A percentile compares a stretch with the other conserved stretches of the same genome.
phyloP scores from a whole-genome alignment of 257 asterid species.

The Haberlea rhodopensis region DNA sequence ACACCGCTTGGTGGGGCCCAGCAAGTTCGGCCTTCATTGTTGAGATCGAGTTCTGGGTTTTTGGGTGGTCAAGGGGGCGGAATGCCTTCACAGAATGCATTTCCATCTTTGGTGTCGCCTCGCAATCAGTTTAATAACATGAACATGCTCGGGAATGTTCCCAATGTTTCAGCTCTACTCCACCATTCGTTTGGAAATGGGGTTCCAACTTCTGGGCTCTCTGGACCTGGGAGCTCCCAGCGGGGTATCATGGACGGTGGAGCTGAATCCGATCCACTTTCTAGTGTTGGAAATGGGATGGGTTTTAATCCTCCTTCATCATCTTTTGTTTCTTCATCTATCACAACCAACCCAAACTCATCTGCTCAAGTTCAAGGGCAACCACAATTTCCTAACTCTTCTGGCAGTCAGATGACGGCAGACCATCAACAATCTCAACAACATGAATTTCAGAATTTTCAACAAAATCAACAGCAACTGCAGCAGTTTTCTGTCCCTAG shows the following conservation, averaged over 20 bases:
- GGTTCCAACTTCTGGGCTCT: conserved; percentile 53
- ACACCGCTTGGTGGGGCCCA: conserved; percentile 66
- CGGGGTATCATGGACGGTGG: conserved; percentile 61
- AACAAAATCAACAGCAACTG: conserved; percentile 59
- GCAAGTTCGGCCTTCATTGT: conserved; percentile 53
- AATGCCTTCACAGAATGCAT: conserved; percentile 59
- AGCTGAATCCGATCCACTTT: conserved; percentile 60
- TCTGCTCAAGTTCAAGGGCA: conserved; percentile 71
- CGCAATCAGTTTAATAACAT: conserved; percentile 59
- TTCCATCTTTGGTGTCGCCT: conserved; percentile 66
- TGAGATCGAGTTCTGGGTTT: conserved; percentile 72
- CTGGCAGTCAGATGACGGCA: conserved; percentile 53
- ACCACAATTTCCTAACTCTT: conserved; percentile 56
- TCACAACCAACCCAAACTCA: conserved; percentile 42
- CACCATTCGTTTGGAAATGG: conserved; percentile 79
- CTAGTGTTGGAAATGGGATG: conserved; percentile 57
- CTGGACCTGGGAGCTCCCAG: conserved; percentile 65
- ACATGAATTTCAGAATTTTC: conserved; percentile 51
- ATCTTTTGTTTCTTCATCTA: conserved; percentile 44
- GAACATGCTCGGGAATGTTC: conserved; percentile 66
- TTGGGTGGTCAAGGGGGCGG: conserved; percentile 83
- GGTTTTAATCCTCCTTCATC: conserved; percentile 57
- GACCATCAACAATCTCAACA: conserved; percentile 72
- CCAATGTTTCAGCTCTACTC: conserved; percentile 61
- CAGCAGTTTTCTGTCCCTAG: conserved; percentile 61